Conservation (phyloP, 1,284 basidiomycete genomes). For the Moniliophthora roreri region DNA sequence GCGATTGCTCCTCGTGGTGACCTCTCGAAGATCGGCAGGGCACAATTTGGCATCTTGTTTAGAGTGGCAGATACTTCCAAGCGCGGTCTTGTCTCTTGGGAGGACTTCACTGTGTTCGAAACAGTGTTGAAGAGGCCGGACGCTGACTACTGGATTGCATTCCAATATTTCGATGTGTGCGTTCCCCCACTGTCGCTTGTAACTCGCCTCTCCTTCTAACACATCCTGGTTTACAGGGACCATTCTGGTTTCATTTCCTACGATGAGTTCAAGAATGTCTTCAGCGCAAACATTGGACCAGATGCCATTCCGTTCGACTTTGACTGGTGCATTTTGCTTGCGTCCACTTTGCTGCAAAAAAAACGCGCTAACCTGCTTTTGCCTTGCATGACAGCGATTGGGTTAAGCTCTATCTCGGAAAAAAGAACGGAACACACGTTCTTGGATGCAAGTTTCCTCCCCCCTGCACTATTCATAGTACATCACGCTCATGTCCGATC, state of each 20-base stretch:
- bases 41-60: constrained; percentile 88
- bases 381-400: constrained; percentile 62
- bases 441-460: constrained; percentile 74
- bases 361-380: constrained; percentile 10
- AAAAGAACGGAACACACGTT: constrained; percentile 86
- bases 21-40: constrained; percentile 79
- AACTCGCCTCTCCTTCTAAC: constrained; percentile 6
- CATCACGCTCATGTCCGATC: constrained; percentile 13
- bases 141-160: constrained; percentile 95
- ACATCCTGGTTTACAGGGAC: constrained; percentile 52
- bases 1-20: constrained; percentile 88
- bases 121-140: constrained; percentile 87
- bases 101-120: constrained; percentile 94
- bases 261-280: constrained; percentile 91
- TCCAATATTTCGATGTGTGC: constrained; percentile 94
- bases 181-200: constrained; percentile 30
- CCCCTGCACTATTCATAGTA: constrained; percentile 4
- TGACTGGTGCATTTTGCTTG: constrained; percentile 59
- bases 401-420: constrained; percentile 92
- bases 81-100: constrained; percentile 85
- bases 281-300: constrained; percentile 76
- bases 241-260: constrained; percentile 87
- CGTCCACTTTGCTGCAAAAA: neutral
- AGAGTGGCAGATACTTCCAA: constrained; percentile 83
- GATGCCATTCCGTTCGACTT: constrained; percentile 93